Base-by-base conservation (phyloP, 2,329 filamentous ascomycete species). In the Fusarium illudens region DNA sequence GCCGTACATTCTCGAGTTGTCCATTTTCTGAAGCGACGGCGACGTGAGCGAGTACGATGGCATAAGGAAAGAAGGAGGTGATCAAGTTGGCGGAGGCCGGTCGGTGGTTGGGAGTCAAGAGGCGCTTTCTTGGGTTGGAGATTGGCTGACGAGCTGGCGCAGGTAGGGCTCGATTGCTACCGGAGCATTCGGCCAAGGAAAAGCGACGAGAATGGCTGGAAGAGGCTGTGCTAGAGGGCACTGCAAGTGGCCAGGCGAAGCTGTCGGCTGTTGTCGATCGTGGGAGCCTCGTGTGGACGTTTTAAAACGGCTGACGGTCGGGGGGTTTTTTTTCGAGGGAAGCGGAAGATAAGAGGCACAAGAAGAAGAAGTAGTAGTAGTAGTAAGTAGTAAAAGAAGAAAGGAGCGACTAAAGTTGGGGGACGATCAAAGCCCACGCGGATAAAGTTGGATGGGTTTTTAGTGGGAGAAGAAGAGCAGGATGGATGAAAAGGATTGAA, bases 11-110 rank as follows among this genome's bases (percentile, higher is more conserved):
- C 87, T 85, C 71, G 86, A 86, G 78, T 88, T 84, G 84, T 94
- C 91, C 91, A 93, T 93, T 89, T 93, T 94, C 81, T 83, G 84
- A 76, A 93, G 83, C 72, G 92, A 94, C 75, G 91, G 91, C 75
- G 91, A 92, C 77, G 86, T 84, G 65, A 90, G 81, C 71, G 90
- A 92, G 78, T 92, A 92, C 68, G 86, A 84, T 83, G 89, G 90
- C 90, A 93, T 93, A 86, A 82, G 82, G 81, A 82, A 80, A 50
- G 58, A 51, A 52, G 39, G 52, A 56, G 58, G 56, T 42, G 27
- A 54, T 50, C 56, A 37, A 49, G 60, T 55, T 51, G 65, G 52
- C 57, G 57, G 57, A 58, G 29, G 57, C 52, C 27, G 30, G 58
- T 42, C 56, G 50, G 57, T 51, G 52, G n/a, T 42, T 42, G 36